Conservation (phyloP, 2,329 filamentous ascomycete genomes). For the Purpureocillium lavendulum region DNA sequence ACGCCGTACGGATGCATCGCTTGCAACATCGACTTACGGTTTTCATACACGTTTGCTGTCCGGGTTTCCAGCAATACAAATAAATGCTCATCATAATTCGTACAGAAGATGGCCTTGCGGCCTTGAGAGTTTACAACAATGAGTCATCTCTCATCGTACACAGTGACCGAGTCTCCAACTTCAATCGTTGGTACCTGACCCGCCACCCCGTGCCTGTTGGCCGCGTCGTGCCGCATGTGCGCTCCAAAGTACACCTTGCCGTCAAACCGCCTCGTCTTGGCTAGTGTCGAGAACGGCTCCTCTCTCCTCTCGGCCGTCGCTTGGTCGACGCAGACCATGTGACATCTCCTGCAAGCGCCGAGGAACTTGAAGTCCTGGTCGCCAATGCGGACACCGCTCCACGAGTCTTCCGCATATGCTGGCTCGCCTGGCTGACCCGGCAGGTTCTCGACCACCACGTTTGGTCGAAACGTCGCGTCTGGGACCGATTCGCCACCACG, state of each 20-base stretch:
- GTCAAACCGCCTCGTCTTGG: conserved; percentile 75
- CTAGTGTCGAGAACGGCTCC: conserved; percentile 82
- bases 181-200: conserved; percentile 30
- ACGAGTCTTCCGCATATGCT: conserved; percentile 73
- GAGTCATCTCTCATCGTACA: conserved; percentile 9
- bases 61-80: too few relatives aligned
- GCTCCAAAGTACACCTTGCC: conserved; percentile 87
- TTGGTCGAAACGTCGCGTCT: conserved; percentile 76
- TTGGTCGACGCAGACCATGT: conserved; percentile 95
- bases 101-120: too few relatives aligned
- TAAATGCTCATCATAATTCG: too few relatives aligned
- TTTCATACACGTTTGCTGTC: too few relatives aligned
- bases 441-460: conserved; percentile 61
- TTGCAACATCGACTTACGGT: too few relatives aligned
- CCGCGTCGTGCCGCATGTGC: conserved; percentile 54
- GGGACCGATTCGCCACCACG: conserved; percentile 57
- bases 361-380: conserved; percentile 59
- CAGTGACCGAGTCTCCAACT: conserved; percentile 37
- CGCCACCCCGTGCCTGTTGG: conserved; percentile 1
- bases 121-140: too few relatives aligned
- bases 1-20: too few relatives aligned
- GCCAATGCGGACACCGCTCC: conserved; percentile 62
- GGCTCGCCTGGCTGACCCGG: conserved; percentile 29
- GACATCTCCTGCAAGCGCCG: conserved; percentile 79
- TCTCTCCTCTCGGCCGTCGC: conserved; percentile 66